These are phyloP conservation scores for Penicillium paneum DNA, from an alignment of 2,329 filamentous ascomycete species.

Conservation along the genomic window DNA sequence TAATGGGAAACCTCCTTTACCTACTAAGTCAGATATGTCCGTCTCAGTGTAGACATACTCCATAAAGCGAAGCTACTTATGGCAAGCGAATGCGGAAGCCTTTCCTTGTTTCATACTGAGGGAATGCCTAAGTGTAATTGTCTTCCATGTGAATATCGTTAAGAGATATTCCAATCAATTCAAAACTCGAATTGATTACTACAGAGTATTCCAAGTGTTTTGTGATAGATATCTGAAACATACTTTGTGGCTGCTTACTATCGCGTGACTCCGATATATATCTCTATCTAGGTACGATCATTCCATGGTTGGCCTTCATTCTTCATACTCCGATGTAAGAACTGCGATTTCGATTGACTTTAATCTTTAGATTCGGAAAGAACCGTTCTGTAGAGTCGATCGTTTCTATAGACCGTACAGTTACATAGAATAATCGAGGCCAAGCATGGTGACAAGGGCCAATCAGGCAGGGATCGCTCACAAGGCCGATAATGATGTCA, in stretches of 20 bases:
- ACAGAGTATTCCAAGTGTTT: not conserved
- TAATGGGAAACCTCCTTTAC: too few relatives aligned
- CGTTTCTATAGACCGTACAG: constrained; percentile 2
- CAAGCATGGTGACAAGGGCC: constrained; percentile 20
- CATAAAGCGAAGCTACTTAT: too few relatives aligned
- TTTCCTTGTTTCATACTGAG: constrained; percentile 11
- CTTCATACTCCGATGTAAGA: too few relatives aligned
- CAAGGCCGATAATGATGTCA: constrained; percentile 21
- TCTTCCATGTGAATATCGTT: constrained; percentile 23
- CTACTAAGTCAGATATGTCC: too few relatives aligned
- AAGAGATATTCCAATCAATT: constrained; percentile 2
- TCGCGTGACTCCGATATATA: not conserved
- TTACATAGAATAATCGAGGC: constrained; percentile 11
- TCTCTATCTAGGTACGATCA: not conserved
- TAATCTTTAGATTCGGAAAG: not conserved
- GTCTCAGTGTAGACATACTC: too few relatives aligned
- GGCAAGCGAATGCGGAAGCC: too few relatives aligned
- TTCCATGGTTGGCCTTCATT: too few relatives aligned
- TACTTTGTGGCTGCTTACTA: not conserved
- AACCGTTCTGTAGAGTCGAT: constrained; percentile 16
- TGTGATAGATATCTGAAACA: not conserved
- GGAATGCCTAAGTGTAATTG: constrained; percentile 19
- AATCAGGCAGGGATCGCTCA: constrained; percentile 25
- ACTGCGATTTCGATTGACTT: not conserved
- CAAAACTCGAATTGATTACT: not conserved